These are phyloP conservation scores for Carex littledalei DNA, from an alignment of 176 grass and related monocot species.

Conservation along the genomic window DNA sequence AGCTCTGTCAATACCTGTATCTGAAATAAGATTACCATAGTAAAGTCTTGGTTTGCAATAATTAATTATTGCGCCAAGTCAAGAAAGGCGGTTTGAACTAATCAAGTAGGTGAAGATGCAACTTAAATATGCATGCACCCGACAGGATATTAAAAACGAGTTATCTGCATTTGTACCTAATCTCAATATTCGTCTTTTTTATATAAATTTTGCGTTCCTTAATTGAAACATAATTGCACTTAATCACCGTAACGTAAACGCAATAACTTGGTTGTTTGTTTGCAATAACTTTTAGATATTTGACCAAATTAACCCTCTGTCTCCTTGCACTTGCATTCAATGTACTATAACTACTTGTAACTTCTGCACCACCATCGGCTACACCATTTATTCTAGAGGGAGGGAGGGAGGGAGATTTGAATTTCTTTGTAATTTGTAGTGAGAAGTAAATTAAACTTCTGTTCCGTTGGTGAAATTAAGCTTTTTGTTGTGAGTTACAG, in stretches of 20 bases:
- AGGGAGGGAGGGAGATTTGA: background rate
- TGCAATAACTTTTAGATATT: background rate
- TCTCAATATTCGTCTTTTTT: background rate
- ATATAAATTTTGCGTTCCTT: background rate
- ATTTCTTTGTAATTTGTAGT: slow-evolving; percentile 17
- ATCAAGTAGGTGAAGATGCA: slow-evolving; percentile 20
- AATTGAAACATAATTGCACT: slow-evolving; percentile 17
- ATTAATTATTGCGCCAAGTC: background rate
- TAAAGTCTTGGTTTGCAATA: background rate
- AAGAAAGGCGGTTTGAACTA: slow-evolving; percentile 15
- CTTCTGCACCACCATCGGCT: background rate
- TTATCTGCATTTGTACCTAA: slow-evolving; percentile 8
- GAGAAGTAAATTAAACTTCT: background rate
- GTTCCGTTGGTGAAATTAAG: background rate
- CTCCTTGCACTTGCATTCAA: background rate
- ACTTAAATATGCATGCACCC: slow-evolving; percentile 20
- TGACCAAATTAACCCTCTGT: background rate
- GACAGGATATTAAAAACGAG: slow-evolving; percentile 10
- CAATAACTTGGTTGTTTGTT: background rate
- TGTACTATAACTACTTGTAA: background rate
- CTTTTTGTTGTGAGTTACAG: background rate
- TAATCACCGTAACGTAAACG: background rate
- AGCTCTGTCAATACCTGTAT: no score
- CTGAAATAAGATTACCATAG: background rate
- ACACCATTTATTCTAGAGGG: background rate